Evolutionary conservation across 2,329 filamentous ascomycete genomes (phyloP).

Genomic region (Aspergillus flavus): DNA sequence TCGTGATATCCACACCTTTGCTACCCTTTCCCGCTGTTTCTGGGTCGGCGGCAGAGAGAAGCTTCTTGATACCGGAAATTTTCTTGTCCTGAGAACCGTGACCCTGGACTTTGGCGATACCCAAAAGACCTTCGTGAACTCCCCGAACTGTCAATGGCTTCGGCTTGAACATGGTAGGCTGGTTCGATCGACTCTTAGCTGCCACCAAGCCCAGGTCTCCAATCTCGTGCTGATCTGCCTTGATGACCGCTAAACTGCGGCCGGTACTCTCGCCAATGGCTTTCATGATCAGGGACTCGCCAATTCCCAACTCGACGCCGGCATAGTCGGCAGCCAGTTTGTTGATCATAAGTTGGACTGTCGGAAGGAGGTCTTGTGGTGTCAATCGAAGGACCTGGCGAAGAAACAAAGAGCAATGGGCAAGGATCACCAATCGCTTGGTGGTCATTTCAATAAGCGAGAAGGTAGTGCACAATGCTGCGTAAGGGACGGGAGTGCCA

Average conservation of each 20-base stretch:
- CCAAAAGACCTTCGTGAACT: conserved; percentile 85
- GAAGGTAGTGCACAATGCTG: conserved; percentile 90
- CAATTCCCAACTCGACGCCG: conserved; percentile 96
- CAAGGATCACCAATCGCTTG: conserved; percentile 84
- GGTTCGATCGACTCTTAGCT: conserved; percentile 91
- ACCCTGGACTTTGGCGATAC: conserved; percentile 82
- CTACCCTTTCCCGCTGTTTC: conserved; percentile 67
- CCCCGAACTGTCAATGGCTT: conserved; percentile 84
- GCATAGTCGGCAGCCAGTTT: conserved; percentile 96
- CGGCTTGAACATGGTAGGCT: conserved; percentile 98
- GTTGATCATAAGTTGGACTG: conserved; percentile 94
- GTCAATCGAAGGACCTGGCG: conserved; percentile 92
- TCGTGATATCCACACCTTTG: conserved; percentile 74
- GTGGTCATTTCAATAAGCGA: conserved; percentile 93
- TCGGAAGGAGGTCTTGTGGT: conserved; percentile 82
- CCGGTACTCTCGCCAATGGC: conserved; percentile 94
- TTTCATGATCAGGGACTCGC: conserved; percentile 98
- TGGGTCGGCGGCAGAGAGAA: conserved; percentile 86
- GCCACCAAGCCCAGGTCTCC: conserved; percentile 93
- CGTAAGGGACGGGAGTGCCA: conserved; percentile 88
- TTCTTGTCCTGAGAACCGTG: conserved; percentile 88
- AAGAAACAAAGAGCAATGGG: conserved; percentile 87
- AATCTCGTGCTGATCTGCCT: conserved; percentile 93
- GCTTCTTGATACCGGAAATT: conserved; percentile 92
- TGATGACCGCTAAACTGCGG: conserved; percentile 84